A percentile compares a stretch with the other conserved stretches of the same genome.
phyloP scores from a whole-genome alignment of 2,329 filamentous ascomycete species.

The Venturia carpophila region DNA sequence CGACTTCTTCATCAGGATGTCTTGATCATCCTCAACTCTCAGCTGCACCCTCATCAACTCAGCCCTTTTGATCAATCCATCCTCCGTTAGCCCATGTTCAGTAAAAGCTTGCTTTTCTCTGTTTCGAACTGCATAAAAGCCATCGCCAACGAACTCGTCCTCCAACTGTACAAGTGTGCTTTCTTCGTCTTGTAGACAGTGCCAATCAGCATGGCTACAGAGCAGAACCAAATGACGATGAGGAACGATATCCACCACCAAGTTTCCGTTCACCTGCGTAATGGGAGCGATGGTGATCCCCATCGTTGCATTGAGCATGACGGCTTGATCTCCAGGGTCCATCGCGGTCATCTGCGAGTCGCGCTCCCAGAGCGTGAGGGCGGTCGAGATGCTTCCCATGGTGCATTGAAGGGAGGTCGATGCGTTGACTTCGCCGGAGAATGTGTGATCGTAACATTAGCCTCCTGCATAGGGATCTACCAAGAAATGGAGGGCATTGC shows the following conservation, averaged over 20 bases:
- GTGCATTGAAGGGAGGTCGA: slow-evolving; percentile 8
- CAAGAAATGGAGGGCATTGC: slow-evolving; percentile 2
- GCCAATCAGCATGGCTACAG: slow-evolving; percentile 14
- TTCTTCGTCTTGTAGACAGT: slow-evolving; percentile 15
- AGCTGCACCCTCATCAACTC: slow-evolving; percentile 8
- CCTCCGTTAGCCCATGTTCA: neutral
- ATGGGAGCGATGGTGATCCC: neutral
- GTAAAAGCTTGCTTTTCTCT: neutral
- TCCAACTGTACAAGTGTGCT: slow-evolving; percentile 16
- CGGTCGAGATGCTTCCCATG: neutral
- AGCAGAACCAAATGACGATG: slow-evolving; percentile 11
- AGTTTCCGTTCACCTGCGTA: neutral
- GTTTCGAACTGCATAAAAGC: slow-evolving; percentile 16
- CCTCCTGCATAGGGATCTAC: neutral
- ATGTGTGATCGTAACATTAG: neutral
- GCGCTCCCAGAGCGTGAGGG: slow-evolving; percentile 4
- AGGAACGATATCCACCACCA: slow-evolving; percentile 17
- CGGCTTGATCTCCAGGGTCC: neutral
- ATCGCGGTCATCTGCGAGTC: neutral
- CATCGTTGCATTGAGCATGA: neutral
- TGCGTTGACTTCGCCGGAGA: slow-evolving; percentile 1
- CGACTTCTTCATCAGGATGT: slow-evolving; percentile 10
- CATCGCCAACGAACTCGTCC: slow-evolving; percentile 19
- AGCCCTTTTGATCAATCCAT: neutral
- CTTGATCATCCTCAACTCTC: slow-evolving; percentile 4